These are phyloP conservation scores for Sinapis alba DNA, from an alignment of 441 rosid species.

Conservation along the genomic window DNA sequence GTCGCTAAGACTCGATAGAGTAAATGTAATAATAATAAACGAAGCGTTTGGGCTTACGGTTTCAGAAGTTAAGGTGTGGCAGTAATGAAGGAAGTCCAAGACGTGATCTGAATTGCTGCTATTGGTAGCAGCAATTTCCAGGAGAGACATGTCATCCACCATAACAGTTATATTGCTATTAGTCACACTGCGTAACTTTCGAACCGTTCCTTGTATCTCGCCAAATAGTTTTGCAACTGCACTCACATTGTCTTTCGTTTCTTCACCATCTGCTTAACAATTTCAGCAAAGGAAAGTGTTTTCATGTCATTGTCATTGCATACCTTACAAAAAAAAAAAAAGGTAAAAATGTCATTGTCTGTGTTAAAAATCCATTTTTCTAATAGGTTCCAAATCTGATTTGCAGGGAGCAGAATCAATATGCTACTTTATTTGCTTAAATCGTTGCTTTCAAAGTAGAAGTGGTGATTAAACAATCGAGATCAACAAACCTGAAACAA, in stretches of 20 bases:
- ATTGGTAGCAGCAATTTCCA: conserved; percentile 78
- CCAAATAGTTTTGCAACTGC: conserved; percentile 54
- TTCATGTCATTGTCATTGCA: too few species aligned
- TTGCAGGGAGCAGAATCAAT: neutral
- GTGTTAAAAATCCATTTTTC: neutral
- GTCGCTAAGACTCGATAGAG: neutral
- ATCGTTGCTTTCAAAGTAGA: neutral
- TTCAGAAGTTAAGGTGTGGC: conserved; percentile 72
- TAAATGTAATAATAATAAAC: neutral
- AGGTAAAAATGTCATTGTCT: too few species aligned
- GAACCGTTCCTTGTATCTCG: conserved; percentile 52
- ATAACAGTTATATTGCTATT: conserved; percentile 58
- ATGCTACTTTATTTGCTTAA: neutral
- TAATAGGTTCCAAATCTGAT: neutral
- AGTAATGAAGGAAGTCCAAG: conserved; percentile 83
- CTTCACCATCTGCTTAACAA: conserved; percentile 47
- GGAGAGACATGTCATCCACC: conserved; percentile 85
- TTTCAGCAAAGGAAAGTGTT: conserved; percentile 18
- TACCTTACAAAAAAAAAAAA: too few species aligned
- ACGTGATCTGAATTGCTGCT: conserved; percentile 56
- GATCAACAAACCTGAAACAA: too few species aligned
- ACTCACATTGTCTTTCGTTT: conserved; percentile 42
- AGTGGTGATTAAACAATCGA: neutral
- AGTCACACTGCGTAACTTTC: conserved; percentile 45
- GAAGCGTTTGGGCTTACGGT: conserved; percentile 49